phyloP scores from a whole-genome alignment of 2,329 filamentous ascomycete genomes.

The Fusarium sp. region DNA sequence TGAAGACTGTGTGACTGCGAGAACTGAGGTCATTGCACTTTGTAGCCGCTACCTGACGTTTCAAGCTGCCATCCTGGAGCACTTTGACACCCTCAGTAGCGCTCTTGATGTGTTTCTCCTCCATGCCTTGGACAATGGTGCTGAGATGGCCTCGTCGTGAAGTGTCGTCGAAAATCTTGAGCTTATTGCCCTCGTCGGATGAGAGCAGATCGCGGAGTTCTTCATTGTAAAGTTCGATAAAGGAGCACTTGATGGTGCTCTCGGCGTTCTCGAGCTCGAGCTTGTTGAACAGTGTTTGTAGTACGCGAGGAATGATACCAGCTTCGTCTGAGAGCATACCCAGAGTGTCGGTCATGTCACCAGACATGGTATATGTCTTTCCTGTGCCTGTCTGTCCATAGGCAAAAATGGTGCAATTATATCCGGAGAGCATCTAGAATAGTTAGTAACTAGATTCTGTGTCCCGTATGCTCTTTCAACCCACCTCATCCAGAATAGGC shows the following conservation, averaged over 20 bases:
- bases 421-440: slow-evolving; percentile 87
- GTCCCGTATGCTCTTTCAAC: slow-evolving; percentile 36
- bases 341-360: slow-evolving; percentile 89
- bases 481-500: slow-evolving; percentile 91
- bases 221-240: slow-evolving; percentile 98
- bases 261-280: slow-evolving; percentile 83
- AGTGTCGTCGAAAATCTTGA: slow-evolving; percentile 96
- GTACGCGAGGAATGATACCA: slow-evolving; percentile 92
- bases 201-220: slow-evolving; percentile 92
- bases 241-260: slow-evolving; percentile 95
- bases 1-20: slow-evolving; percentile 97
- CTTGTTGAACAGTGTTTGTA: slow-evolving; percentile 88
- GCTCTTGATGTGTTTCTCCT: slow-evolving; percentile 90
- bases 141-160: slow-evolving; percentile 85
- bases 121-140: slow-evolving; percentile 96
- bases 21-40: slow-evolving; percentile 99
- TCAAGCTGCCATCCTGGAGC: slow-evolving; percentile 88
- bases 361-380: slow-evolving; percentile 99
- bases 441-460: slow-evolving; percentile 8
- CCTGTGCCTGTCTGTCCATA: slow-evolving; percentile 98
- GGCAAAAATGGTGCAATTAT: slow-evolving; percentile 98
- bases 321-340: slow-evolving; percentile 91
- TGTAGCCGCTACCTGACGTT: slow-evolving; percentile 98
- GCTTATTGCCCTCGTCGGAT: slow-evolving; percentile 81
- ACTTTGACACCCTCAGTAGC: slow-evolving; percentile 89